These are phyloP conservation scores for Saitozyma podzolica DNA, from an alignment of 768 basidiomycete species.

Conservation along the genomic window DNA sequence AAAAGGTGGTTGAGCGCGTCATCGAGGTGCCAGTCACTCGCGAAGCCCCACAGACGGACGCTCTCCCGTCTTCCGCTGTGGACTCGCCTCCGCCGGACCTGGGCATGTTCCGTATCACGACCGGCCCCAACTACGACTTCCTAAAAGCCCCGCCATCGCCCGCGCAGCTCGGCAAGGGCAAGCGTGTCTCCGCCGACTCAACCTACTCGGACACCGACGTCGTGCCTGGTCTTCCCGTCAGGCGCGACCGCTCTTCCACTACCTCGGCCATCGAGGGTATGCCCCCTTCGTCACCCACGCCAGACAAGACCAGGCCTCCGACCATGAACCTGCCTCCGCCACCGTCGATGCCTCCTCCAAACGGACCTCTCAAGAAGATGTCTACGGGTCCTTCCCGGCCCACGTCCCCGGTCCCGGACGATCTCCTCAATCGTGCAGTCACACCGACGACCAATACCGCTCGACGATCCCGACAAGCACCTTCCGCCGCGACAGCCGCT, in stretches of 20 bases:
- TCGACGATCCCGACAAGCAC: conserved; percentile 20
- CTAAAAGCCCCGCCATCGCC: conserved; percentile 48
- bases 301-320: conserved; percentile 37
- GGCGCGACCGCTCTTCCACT: conserved; percentile 6
- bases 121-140: conserved; percentile 51
- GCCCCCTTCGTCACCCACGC: conserved; percentile 19
- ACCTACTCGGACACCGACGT: conserved; percentile 5
- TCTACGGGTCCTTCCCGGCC: conserved; percentile 80
- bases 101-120: conserved; percentile 38
- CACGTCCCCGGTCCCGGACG: conserved; percentile 86
- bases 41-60: conserved; percentile 25
- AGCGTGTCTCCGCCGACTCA: conserved; percentile 24
- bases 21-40: conserved; percentile 30
- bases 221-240: conserved; percentile 20
- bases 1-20: conserved; percentile 41
- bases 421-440: conserved; percentile 80
- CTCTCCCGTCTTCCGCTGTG: conserved; percentile 16
- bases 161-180: conserved; percentile 12
- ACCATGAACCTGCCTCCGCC: conserved; percentile 52
- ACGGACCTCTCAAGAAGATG: conserved; percentile 71
- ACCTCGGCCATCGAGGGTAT: conserved; percentile 28
- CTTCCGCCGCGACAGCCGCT: conserved; percentile 32
- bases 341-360: conserved; percentile 50
- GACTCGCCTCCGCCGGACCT: conserved; percentile 32
- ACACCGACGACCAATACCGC: conserved; percentile 35